A percentile compares a stretch with the other conserved stretches of the same genome.
phyloP scores from a whole-genome alignment of 495 filamentous ascomycete genomes.

The Hyphodiscus hymeniophilus region DNA sequence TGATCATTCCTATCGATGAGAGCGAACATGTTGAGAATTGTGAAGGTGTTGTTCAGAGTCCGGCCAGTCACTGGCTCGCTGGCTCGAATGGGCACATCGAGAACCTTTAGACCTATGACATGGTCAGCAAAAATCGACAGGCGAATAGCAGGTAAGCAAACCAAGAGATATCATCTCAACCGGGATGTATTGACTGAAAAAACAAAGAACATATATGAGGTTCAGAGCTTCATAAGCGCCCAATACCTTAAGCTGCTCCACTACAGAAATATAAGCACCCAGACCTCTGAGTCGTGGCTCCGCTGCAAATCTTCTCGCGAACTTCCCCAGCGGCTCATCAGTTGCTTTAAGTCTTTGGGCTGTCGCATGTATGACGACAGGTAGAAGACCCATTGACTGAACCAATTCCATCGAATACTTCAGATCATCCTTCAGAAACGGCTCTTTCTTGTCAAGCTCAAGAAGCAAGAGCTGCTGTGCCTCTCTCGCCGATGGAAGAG shows the following conservation, averaged over 20 bases:
- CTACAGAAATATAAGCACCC: constrained; percentile 58
- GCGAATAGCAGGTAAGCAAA: constrained; percentile 18
- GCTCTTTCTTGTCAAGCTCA: constrained; percentile 49
- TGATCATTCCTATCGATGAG: constrained; percentile 58
- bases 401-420: constrained; percentile 58
- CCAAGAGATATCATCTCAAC: constrained; percentile 67
- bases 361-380: constrained; percentile 71
- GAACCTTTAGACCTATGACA: constrained; percentile 36
- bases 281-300: constrained; percentile 59
- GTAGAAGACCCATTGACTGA: constrained; percentile 59
- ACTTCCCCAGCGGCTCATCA: constrained; percentile 59
- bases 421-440: constrained; percentile 48
- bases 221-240: constrained; percentile 56
- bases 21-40: constrained; percentile 59
- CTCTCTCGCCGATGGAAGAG: constrained; percentile 42
- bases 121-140: constrained; percentile 2
- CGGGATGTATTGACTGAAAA: constrained; percentile 66
- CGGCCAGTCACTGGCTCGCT: constrained; percentile 37
- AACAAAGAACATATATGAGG: constrained; percentile 65
- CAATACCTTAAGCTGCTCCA: constrained; percentile 57
- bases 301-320: constrained; percentile 59
- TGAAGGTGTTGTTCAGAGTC: constrained; percentile 56
- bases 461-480: constrained; percentile 38
- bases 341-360: constrained; percentile 67
- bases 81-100: constrained; percentile 52